Conservation (phyloP, 176 grass and related monocot species). For the Juncus inflexus region DNA sequence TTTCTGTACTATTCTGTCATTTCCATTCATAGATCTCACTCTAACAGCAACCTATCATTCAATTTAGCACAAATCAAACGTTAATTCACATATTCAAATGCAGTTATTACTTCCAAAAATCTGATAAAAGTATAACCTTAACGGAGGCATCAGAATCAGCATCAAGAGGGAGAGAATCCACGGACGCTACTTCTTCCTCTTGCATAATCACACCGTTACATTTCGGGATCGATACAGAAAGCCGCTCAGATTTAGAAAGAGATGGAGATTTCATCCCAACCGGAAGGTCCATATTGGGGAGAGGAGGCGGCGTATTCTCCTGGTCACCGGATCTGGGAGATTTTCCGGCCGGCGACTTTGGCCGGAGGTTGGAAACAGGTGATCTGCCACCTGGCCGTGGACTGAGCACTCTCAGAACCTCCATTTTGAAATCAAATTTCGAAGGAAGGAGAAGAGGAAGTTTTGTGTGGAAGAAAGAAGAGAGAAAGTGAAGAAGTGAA, state of each 20-base stretch:
- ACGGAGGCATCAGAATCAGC: slow-evolving; percentile 21
- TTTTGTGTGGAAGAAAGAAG: background rate
- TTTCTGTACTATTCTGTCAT: slow-evolving; percentile 16
- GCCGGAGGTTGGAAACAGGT: background rate
- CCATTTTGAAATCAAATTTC: background rate
- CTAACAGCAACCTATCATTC: slow-evolving; percentile 33
- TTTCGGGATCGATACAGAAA: slow-evolving; percentile 1
- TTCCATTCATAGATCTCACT: slow-evolving; percentile 29
- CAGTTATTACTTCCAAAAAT: background rate
- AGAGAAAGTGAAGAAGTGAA: too few species aligned
- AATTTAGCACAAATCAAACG: background rate
- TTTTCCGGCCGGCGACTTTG: slow-evolving; percentile 4
- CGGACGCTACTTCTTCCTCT: background rate
- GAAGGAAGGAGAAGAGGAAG: too few species aligned
- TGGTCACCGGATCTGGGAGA: slow-evolving; percentile 22
- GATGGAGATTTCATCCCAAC: slow-evolving; percentile 1
- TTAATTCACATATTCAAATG: too few species aligned
- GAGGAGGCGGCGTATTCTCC: slow-evolving; percentile 33
- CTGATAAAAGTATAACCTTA: slow-evolving; percentile 17
- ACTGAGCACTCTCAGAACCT: slow-evolving; percentile 21
- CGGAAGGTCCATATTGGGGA: slow-evolving; percentile 20
- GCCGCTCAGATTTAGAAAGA: background rate
- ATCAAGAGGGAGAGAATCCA: background rate
- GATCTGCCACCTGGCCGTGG: background rate
- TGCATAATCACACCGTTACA: background rate